Evolutionary conservation across 2,329 filamentous ascomycete species (phyloP).

Genomic region (Cladosporium sp.): DNA sequence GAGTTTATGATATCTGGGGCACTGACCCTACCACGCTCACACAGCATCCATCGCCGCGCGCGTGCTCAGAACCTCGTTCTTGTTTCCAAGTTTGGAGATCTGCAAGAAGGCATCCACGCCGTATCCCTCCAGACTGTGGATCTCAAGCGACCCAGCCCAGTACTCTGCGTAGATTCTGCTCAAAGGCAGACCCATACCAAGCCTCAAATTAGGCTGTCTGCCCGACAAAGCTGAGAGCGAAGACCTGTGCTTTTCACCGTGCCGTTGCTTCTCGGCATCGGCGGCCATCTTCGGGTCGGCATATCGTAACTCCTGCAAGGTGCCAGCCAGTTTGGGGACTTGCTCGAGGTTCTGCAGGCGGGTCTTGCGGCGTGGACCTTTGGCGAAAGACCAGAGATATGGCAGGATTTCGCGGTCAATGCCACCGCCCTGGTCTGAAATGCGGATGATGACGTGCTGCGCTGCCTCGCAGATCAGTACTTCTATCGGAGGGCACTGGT

Average conservation of each 20-base stretch:
- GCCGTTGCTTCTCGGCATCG: background rate
- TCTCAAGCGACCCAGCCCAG: conserved; percentile 87
- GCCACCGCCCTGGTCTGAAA: conserved; percentile 92
- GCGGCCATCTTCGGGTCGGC: conserved; percentile 4
- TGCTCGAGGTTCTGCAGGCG: conserved; percentile 79
- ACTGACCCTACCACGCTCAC: conserved; percentile 22
- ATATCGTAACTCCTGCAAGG: conserved; percentile 63
- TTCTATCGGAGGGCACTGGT: conserved; percentile 66
- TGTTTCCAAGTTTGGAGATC: conserved; percentile 94
- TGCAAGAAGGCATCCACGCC: conserved; percentile 94
- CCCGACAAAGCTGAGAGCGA: conserved; percentile 78
- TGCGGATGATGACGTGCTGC: conserved; percentile 92
- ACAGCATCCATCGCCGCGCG: conserved; percentile 50
- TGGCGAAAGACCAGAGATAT: conserved; percentile 94
- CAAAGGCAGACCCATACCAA: conserved; percentile 91
- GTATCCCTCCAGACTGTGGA: conserved; percentile 93
- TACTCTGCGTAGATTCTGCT: conserved; percentile 96
- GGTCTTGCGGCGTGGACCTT: conserved; percentile 74
- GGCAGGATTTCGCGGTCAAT: conserved; percentile 81
- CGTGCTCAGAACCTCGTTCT: conserved; percentile 84
- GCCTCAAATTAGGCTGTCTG: conserved; percentile 76
- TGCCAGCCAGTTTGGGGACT: conserved; percentile 89
- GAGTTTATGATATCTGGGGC: background rate
- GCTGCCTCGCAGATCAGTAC: conserved; percentile 91
- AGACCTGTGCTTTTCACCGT: conserved; percentile 45